phyloP scores from a whole-genome alignment of 163 green algal genomes.

The Botryococcus braunii region DNA sequence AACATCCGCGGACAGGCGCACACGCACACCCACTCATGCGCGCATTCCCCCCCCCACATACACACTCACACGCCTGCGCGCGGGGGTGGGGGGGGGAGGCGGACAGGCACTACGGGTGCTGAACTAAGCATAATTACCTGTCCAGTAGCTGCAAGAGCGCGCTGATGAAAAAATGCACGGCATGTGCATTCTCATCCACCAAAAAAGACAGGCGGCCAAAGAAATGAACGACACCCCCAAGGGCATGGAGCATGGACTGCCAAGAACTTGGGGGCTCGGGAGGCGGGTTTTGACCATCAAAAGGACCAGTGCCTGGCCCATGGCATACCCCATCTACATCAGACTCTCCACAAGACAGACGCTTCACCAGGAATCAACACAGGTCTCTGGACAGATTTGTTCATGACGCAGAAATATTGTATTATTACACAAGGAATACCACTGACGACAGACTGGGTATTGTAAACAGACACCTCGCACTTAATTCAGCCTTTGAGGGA shows the following conservation, averaged over 20 bases:
- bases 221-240: constrained; percentile 82
- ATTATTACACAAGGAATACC: neutral
- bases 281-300: constrained; percentile 15
- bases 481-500: too few species aligned
- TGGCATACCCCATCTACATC: constrained; percentile 18
- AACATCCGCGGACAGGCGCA: too few species aligned
- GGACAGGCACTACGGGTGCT: too few species aligned
- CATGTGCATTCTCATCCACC: constrained; percentile 96
- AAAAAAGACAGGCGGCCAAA: constrained; percentile 94
- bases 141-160: constrained; percentile 92
- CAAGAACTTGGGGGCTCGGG: constrained; percentile 47
- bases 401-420: neutral
- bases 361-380: neutral
- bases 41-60: too few species aligned
- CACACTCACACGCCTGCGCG: too few species aligned
- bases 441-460: neutral
- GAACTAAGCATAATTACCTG: too few species aligned
- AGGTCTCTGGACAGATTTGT: neutral
- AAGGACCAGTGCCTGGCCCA: constrained; percentile 11
- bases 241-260: constrained; percentile 69
- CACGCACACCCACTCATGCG: too few species aligned
- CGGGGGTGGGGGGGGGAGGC: too few species aligned
- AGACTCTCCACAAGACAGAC: neutral
- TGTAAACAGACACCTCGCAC: neutral
- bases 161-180: constrained; percentile 96